phyloP scores from a whole-genome alignment of 306 rosid genomes.

The Prinsepia uniflora region DNA sequence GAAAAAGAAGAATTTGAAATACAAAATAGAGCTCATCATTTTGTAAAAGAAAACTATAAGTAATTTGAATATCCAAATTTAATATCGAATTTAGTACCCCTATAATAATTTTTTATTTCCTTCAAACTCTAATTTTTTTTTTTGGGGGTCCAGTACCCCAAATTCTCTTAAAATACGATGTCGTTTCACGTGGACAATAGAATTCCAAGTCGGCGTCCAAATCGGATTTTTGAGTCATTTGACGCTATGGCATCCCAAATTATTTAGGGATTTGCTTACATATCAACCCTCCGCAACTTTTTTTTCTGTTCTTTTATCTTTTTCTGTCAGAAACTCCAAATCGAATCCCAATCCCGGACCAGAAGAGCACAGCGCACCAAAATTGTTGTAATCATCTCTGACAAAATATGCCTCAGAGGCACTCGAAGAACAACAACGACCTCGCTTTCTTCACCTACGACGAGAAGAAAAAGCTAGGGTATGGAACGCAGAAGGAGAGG shows the following conservation, averaged over 20 bases:
- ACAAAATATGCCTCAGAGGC: conserved; percentile 84
- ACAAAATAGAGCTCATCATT: no score
- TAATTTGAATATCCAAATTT: no score
- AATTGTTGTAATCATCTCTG: neutral
- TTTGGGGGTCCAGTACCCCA: no score
- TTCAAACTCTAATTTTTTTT: no score
- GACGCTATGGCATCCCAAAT: neutral
- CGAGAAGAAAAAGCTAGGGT: conserved; percentile 87
- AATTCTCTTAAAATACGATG: no score
- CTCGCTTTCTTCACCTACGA: conserved; percentile 99
- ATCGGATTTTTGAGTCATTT: neutral
- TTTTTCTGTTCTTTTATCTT: no score
- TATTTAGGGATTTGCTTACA: neutral
- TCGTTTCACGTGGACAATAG: no score
- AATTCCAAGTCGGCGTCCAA: neutral
- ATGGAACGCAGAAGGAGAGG: conserved; percentile 95
- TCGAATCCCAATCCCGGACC: neutral
- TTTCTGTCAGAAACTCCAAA: neutral
- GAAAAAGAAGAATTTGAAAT: no score
- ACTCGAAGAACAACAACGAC: conserved; percentile 97
- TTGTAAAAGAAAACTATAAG: no score
- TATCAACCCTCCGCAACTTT: neutral
- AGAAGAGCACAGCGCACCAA: neutral
- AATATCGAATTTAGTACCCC: no score
- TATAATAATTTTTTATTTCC: no score